phyloP scores from a whole-genome alignment of 2,329 filamentous ascomycete genomes.

The Blumeria hordei region DNA sequence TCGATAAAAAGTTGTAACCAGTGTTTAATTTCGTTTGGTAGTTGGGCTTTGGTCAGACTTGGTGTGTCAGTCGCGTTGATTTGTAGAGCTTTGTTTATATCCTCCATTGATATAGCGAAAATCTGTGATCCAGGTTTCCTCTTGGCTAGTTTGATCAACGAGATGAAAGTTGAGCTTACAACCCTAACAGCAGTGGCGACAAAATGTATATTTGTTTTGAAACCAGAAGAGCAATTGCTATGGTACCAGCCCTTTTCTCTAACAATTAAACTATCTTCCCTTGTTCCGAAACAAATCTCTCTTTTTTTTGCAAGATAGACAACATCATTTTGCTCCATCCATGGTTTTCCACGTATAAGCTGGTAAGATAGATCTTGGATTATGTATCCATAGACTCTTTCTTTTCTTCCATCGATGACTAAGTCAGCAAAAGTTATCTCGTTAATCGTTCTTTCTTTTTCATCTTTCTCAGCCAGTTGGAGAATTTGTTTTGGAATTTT shows the following conservation, averaged over 20 bases:
- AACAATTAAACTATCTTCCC: neutral
- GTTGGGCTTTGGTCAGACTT: neutral
- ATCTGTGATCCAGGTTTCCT: neutral
- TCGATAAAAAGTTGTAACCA: constrained; percentile 1
- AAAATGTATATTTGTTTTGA: neutral
- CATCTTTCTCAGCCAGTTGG: neutral
- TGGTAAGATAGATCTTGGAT: neutral
- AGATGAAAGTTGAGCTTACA: neutral
- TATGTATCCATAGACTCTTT: neutral
- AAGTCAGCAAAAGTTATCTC: neutral
- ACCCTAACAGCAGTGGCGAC: neutral
- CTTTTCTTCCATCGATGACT: neutral
- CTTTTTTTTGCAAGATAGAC: neutral
- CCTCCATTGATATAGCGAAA: neutral
- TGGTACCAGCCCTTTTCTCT: neutral
- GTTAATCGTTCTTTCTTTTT: neutral
- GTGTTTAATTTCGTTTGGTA: neutral
- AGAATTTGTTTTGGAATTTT: neutral
- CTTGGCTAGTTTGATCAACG: neutral
- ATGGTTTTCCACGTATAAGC: neutral
- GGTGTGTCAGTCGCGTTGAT: neutral
- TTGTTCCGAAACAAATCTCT: neutral
- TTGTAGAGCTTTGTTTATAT: neutral
- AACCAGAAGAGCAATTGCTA: neutral
- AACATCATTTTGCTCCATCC: constrained; percentile 1